Conservation (phyloP, 345 rosid species). For the Melastoma malabathricum region DNA sequence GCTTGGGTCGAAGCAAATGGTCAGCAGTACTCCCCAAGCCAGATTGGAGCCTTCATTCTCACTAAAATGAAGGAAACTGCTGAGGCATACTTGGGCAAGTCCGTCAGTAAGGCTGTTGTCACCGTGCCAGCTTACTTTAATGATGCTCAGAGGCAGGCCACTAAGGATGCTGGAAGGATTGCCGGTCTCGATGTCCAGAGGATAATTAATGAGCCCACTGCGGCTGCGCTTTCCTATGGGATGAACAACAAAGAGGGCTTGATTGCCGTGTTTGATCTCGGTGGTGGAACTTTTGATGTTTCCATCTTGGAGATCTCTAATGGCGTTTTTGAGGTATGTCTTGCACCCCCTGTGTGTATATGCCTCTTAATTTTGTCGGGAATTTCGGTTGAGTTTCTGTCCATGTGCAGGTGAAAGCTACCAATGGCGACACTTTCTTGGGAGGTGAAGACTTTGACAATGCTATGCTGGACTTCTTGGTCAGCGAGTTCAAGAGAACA, state of each 20-base stretch:
- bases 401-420: constrained; percentile 25
- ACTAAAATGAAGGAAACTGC: constrained; percentile 29
- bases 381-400: not conserved
- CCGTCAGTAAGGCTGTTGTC: constrained; percentile 23
- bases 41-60: constrained; percentile 24
- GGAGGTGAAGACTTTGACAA: constrained; percentile 36
- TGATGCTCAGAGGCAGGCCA: constrained; percentile 33
- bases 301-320: constrained; percentile 29
- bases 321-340: constrained; percentile 29
- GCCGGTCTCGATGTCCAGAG: constrained; percentile 29
- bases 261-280: constrained; percentile 32
- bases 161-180: constrained; percentile 34
- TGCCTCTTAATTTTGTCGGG: not conserved
- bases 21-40: constrained; percentile 27
- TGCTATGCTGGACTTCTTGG: constrained; percentile 23
- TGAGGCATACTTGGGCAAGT: constrained; percentile 24
- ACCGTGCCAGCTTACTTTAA: constrained; percentile 34
- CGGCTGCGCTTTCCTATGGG: constrained; percentile 33
- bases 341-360: not conserved
- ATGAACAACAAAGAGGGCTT: constrained; percentile 32
- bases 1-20: constrained; percentile 30
- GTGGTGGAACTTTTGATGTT: constrained; percentile 30
- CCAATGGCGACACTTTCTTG: constrained; percentile 33
- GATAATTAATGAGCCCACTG: constrained; percentile 35
- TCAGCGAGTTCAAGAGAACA: constrained; percentile 64